phyloP scores from a whole-genome alignment of 2,329 filamentous ascomycete species.

The Aspergillus felis region DNA sequence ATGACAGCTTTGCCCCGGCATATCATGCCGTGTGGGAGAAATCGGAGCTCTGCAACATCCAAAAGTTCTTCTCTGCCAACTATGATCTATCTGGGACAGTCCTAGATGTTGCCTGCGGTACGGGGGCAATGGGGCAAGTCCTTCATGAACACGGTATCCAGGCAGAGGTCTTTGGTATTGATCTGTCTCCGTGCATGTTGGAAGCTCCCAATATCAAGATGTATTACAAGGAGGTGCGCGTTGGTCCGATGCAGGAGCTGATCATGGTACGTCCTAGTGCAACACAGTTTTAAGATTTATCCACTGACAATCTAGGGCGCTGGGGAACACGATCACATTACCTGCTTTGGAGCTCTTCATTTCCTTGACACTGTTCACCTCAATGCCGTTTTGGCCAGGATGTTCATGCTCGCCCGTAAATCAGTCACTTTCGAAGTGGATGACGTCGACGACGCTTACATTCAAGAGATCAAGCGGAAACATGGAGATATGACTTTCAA shows the following conservation, averaged over 20 bases:
- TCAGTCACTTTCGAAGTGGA: conserved; percentile 6
- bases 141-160: neutral
- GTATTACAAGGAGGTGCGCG: neutral
- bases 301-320: neutral
- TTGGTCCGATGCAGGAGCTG: conserved; percentile 7
- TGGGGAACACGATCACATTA: conserved; percentile 4
- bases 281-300: neutral
- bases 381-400: conserved; percentile 5
- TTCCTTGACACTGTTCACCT: conserved; percentile 3
- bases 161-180: neutral
- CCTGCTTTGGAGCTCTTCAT: conserved; percentile 5
- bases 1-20: neutral
- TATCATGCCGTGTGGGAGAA: neutral
- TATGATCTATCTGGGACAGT: conserved; percentile 2
- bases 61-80: neutral
- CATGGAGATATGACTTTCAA: neutral
- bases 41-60: neutral
- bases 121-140: neutral
- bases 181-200: conserved; percentile 1
- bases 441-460: conserved; percentile 1
- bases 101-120: conserved; percentile 3
- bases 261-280: conserved; percentile 1
- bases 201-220: neutral
- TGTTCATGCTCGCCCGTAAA: conserved; percentile 10
- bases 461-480: neutral